These are phyloP conservation scores for Babesia bovis DNA, from an alignment of 169 alveolate species.

Conservation along the genomic window DNA sequence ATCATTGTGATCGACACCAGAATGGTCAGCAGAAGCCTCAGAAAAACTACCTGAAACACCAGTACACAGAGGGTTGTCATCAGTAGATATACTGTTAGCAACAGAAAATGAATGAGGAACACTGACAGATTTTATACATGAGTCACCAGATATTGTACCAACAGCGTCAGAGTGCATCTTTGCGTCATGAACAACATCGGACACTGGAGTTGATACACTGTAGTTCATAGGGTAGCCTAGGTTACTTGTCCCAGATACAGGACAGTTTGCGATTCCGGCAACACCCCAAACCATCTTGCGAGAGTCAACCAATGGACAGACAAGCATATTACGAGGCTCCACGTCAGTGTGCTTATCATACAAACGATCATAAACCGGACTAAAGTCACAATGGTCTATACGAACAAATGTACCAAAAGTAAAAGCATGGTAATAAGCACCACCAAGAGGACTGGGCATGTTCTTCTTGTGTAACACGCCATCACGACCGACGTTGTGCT, in stretches of 20 bases:
- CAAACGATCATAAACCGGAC: constrained; percentile 9
- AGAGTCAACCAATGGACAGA: constrained; percentile 56
- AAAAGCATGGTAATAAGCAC: constrained; percentile 36
- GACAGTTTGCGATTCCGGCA: constrained; percentile 44
- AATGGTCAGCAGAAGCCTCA: not conserved
- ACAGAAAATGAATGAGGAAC: not conserved
- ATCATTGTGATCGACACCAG: not conserved
- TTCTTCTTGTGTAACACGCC: constrained; percentile 61
- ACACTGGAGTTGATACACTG: constrained; percentile 7
- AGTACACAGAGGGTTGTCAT: not conserved
- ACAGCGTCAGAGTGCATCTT: not conserved
- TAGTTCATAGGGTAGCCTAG: constrained; percentile 9
- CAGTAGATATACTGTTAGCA: not conserved
- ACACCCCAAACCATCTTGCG: constrained; percentile 57
- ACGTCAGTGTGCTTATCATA: constrained; percentile 58
- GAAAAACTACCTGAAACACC: not conserved
- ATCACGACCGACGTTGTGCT: constrained; percentile 43
- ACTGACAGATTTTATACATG: constrained; percentile 9
- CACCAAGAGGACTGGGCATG: constrained; percentile 12
- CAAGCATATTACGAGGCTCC: constrained; percentile 27
- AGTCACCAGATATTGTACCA: not conserved
- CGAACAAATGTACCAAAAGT: constrained; percentile 20
- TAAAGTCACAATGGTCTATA: constrained; percentile 20
- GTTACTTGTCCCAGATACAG: not conserved
- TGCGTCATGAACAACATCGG: constrained; percentile 3